Percentiles rank a stretch among this genome's conserved stretches.
phyloP scores from a whole-genome alignment of 768 basidiomycete species.

The Phylloporus arenicola region DNA sequence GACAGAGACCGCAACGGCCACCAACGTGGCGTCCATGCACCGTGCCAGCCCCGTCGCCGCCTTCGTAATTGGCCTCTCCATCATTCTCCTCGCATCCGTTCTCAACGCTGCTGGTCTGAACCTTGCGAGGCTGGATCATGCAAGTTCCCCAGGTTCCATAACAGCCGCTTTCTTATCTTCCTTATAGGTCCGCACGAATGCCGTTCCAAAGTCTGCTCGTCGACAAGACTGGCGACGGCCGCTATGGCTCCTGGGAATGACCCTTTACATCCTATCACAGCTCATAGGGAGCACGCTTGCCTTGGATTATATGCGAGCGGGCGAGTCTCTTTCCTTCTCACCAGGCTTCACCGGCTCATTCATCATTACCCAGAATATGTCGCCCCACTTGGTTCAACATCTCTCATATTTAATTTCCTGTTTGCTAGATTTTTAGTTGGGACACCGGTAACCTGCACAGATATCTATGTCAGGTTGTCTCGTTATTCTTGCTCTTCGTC shows the following conservation, averaged over 20 bases:
- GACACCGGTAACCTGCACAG: conserved; percentile 76
- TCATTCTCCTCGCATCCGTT: conserved; percentile 79
- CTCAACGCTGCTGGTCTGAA: conserved; percentile 92
- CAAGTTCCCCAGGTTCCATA: conserved; percentile 31
- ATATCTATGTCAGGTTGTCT: conserved; percentile 61
- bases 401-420: conserved; percentile 93
- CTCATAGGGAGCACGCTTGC: conserved; percentile 84
- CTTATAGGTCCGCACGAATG: conserved; percentile 62
- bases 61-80: conserved; percentile 82
- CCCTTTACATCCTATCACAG: conserved; percentile 89
- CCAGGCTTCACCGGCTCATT: conserved; percentile 3
- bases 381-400: conserved; percentile 89
- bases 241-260: conserved; percentile 87
- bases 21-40: conserved; percentile 29
- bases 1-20: conserved; percentile 10
- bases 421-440: conserved; percentile 88
- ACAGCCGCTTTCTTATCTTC: background rate
- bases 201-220: conserved; percentile 70
- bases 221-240: conserved; percentile 77
- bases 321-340: conserved; percentile 31
- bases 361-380: conserved; percentile 68
- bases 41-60: conserved; percentile 55
- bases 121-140: conserved; percentile 90
- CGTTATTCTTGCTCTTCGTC: background rate
- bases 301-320: conserved; percentile 83